Base-by-base conservation (phyloP, 768 basidiomycete genomes). In the Naganishia onofrii region DNA sequence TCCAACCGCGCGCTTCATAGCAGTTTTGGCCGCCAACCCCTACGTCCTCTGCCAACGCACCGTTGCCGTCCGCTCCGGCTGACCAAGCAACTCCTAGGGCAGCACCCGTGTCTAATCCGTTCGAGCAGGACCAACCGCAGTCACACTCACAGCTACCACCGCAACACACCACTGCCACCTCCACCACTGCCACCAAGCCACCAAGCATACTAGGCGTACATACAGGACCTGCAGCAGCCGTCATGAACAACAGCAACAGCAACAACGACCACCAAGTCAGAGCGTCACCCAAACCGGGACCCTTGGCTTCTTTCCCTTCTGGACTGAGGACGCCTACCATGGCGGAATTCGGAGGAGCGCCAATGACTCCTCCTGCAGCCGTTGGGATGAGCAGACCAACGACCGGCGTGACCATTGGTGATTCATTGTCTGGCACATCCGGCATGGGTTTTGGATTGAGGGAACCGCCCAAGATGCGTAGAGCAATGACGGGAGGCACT, bases 381-480 rank as follows among this genome's bases (percentile, higher is more conserved):
- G 77, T 78, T 1, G 79, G 79, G 26, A 74, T 75, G 0, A 74
- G 74, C 23, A 75, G 77, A 54, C 77, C 79, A 9, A 80, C 79
- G 3, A 77, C 75, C 0, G 76, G 76, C 12, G 76, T 80, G 15
- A 70, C 69, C 17, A 65, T 70, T 26, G 69, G 69, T 10, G 69
- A 70, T 56, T 64, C 48, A 13, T 42, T 70, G 34, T 46, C 36
- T 13, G 69, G 78, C 9, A 80, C 77, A 13, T 73, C 74, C 0
- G 77, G 77, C 6, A 76, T 79, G 17, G 79, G 79, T 9, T 80
- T 80, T 56, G 79, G 79, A 12, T 67, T 80, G 29, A 75, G 77
- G 56, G 79, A 80, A 69, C 79, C 79, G 2, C 79, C 79, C 10
- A 80, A 78, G 72, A 80, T 80, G 79, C 65, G 79, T 32, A 77